phyloP scores from a whole-genome alignment of 345 rosid species.

The Noccaea caerulescens region DNA sequence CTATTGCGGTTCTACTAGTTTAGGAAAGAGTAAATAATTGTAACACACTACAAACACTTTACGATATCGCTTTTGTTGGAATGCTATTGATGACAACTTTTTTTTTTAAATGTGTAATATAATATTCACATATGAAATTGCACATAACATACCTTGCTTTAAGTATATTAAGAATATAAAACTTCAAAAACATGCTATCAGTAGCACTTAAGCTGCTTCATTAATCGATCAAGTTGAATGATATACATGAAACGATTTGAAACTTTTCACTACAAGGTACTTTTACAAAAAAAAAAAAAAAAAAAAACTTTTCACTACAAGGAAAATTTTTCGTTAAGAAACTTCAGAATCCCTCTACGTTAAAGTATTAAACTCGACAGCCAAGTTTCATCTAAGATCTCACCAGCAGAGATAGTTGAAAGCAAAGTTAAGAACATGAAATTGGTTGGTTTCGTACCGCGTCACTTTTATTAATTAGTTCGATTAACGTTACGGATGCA shows the following conservation, averaged over 20 bases:
- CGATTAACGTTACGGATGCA: constrained; percentile 26
- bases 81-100: no score
- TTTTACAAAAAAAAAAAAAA: no score
- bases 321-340: not conserved
- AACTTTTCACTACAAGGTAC: constrained; percentile 1
- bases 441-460: constrained; percentile 11
- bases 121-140: no score
- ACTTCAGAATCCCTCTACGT: not conserved
- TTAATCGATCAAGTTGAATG: constrained; percentile 13
- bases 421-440: constrained; percentile 39
- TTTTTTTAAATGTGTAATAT: no score
- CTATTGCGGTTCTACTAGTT: no score
- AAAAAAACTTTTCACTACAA: no score
- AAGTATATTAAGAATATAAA: not conserved
- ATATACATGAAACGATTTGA: constrained; percentile 2
- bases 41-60: no score
- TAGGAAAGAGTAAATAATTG: no score
- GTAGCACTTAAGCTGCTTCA: not conserved
- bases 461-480: constrained; percentile 15
- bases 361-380: constrained; percentile 1
- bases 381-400: constrained; percentile 15
- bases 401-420: constrained; percentile 33
- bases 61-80: no score
- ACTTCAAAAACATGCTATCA: not conserved
- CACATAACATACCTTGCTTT: no score